These are phyloP conservation scores for Diaporthe sp. DNA, from an alignment of 2,329 filamentous ascomycete species.

Conservation along the genomic window DNA sequence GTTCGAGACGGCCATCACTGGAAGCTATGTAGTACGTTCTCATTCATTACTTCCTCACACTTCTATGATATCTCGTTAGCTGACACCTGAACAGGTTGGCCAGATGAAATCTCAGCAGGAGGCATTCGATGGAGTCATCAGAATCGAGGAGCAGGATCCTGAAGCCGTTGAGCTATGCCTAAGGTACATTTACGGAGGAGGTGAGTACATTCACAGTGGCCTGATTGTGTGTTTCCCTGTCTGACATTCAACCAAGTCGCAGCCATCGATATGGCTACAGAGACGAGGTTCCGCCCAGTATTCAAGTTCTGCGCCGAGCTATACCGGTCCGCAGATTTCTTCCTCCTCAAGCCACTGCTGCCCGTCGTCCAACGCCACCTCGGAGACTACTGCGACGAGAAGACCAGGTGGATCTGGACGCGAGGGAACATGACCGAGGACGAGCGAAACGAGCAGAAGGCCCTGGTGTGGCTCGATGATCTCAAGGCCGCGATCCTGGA, in stretches of 20 bases:
- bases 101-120: background rate
- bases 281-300: no score
- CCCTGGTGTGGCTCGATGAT: background rate
- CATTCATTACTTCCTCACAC: no score
- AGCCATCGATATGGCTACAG: background rate
- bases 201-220: fast-evolving
- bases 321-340: background rate
- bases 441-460: background rate
- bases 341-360: background rate
- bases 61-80: no score
- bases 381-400: background rate
- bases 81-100: background rate
- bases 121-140: background rate
- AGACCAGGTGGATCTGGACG: background rate
- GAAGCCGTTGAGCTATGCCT: background rate
- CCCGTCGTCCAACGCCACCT: background rate
- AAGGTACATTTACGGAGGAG: background rate
- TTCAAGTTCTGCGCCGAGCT: background rate
- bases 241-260: background rate
- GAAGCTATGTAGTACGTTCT: background rate
- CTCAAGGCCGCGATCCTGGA: background rate
- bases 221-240: fast-evolving
- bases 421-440: fast-evolving
- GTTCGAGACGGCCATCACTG: background rate
- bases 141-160: background rate